Percentiles rank a stretch among this genome's conserved stretches.
Evolutionary conservation across 805 yeast species (phyloP).

Genomic region (Allodekkera sacchari): DNA sequence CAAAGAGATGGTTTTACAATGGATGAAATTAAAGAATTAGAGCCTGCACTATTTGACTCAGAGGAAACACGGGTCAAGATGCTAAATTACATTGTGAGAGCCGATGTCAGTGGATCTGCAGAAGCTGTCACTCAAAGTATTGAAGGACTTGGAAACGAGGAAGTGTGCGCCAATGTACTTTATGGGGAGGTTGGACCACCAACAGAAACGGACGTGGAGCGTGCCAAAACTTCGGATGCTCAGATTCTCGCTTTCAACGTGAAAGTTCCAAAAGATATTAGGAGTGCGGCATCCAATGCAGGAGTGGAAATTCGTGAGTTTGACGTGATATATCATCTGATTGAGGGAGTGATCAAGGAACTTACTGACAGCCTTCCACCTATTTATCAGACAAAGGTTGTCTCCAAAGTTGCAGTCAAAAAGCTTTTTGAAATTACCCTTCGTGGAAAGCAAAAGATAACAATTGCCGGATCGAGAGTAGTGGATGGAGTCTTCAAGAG

Average conservation of each 20-base stretch:
- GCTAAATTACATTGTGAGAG: conserved; percentile 65
- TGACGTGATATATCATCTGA: conserved; percentile 78
- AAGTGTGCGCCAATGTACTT: conserved; percentile 63
- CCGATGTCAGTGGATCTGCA: conserved; percentile 91
- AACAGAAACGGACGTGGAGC: conserved; percentile 54
- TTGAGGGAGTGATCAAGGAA: conserved; percentile 70
- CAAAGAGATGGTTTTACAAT: conserved; percentile 52
- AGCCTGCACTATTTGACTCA: conserved; percentile 24
- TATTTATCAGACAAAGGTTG: conserved; percentile 52
- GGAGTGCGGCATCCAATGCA: conserved; percentile 45
- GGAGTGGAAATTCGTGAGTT: conserved; percentile 55
- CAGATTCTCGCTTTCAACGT: conserved; percentile 73
- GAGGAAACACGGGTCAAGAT: conserved; percentile 24
- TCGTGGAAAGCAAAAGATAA: conserved; percentile 42
- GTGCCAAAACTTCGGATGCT: conserved; percentile 67
- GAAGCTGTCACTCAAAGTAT: conserved; percentile 88
- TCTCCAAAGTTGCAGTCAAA: conserved; percentile 61
- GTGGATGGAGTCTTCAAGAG: conserved; percentile 57
- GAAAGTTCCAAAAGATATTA: conserved; percentile 54
- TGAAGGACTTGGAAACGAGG: conserved; percentile 77
- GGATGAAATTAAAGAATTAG: conserved; percentile 33
- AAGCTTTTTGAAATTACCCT: conserved; percentile 64
- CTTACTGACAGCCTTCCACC: conserved; percentile 58
- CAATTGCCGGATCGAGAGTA: conserved; percentile 86
- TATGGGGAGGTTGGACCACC: conserved; percentile 74